Evolutionary conservation across 2,329 filamentous ascomycete genomes (phyloP).

Genomic region (Xylaria sp.): DNA sequence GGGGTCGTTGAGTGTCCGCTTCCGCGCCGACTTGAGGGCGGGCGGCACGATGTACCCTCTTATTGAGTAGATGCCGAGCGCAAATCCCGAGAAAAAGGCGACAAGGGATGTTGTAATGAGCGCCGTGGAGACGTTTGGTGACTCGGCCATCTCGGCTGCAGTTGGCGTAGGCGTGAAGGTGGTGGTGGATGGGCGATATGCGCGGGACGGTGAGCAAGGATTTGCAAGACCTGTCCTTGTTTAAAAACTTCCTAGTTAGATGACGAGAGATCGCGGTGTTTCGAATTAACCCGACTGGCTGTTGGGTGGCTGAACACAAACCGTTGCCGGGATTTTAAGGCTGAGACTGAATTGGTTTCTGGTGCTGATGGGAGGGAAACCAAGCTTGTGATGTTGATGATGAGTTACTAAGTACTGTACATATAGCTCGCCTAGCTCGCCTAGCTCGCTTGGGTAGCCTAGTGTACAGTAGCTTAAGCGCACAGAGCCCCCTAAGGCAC

Average conservation of each 20-base stretch:
- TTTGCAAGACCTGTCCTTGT: not conserved
- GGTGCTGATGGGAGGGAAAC: too few relatives aligned
- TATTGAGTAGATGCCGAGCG: slow-evolving; percentile 77
- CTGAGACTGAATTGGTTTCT: not conserved
- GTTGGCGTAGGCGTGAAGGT: not conserved
- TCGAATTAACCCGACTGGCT: not conserved
- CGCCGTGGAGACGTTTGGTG: slow-evolving; percentile 48
- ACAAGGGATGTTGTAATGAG: slow-evolving; percentile 75
- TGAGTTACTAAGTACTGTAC: too few relatives aligned
- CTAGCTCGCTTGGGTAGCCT: too few relatives aligned
- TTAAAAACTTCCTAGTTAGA: too few relatives aligned
- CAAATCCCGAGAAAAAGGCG: slow-evolving; percentile 77
- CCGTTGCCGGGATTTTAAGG: not conserved
- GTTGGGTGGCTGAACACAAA: not conserved
- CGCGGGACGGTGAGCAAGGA: too few relatives aligned
- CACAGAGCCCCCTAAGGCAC: too few relatives aligned
- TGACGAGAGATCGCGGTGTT: too few relatives aligned
- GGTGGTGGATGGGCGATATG: not conserved
- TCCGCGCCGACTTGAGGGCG: slow-evolving; percentile 60
- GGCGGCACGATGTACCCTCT: slow-evolving; percentile 65
- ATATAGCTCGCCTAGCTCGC: too few relatives aligned
- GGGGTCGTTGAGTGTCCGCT: slow-evolving; percentile 62
- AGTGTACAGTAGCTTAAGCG: too few relatives aligned
- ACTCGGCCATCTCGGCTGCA: slow-evolving; percentile 11
- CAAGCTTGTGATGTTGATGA: not conserved